Percentiles rank a stretch among this genome's conserved stretches.
Evolutionary conservation across 345 rosid genomes (phyloP).

Genomic region (Syzygium aqueum): DNA sequence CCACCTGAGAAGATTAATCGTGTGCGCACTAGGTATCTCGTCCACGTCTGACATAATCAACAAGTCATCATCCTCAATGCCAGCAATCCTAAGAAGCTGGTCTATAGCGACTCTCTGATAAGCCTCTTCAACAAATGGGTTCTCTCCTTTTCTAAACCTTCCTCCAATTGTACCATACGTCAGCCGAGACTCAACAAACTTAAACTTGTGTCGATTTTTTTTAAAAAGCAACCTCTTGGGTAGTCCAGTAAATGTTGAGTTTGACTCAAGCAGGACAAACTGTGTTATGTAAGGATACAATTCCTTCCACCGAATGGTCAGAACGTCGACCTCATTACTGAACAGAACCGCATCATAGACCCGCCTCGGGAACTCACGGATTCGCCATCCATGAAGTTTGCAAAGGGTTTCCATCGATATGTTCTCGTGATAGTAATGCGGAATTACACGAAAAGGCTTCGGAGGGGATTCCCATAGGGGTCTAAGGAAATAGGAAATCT

Average conservation of each 20-base stretch:
- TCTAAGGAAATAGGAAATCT: conserved; percentile 12
- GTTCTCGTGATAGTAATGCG: conserved; percentile 21
- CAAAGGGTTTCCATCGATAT: conserved; percentile 23
- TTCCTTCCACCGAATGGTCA: conserved; percentile 23
- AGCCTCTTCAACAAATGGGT: conserved; percentile 25
- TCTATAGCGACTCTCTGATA: conserved; percentile 25
- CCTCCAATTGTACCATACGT: conserved; percentile 19
- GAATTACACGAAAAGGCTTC: conserved; percentile 8
- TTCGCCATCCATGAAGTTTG: conserved; percentile 22
- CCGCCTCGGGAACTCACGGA: conserved; percentile 21
- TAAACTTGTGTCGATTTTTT: conserved; percentile 8
- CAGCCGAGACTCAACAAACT: conserved; percentile 20
- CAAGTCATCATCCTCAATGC: conserved; percentile 23
- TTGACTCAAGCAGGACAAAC: conserved; percentile 24
- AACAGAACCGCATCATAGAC: conserved; percentile 22
- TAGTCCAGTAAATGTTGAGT: conserved; percentile 22
- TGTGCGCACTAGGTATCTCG: conserved; percentile 26
- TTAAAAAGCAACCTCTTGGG: conserved; percentile 13
- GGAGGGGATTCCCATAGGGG: conserved; percentile 17
- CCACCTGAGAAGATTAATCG: conserved; percentile 26
- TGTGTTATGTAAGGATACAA: conserved; percentile 18
- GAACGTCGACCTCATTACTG: conserved; percentile 23
- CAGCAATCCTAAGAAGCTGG: conserved; percentile 19
- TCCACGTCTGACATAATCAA: conserved; percentile 30
- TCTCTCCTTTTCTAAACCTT: conserved; percentile 18